Base-by-base conservation (phyloP, 2,329 filamentous ascomycete genomes). In the Aspergillus neoniger region DNA sequence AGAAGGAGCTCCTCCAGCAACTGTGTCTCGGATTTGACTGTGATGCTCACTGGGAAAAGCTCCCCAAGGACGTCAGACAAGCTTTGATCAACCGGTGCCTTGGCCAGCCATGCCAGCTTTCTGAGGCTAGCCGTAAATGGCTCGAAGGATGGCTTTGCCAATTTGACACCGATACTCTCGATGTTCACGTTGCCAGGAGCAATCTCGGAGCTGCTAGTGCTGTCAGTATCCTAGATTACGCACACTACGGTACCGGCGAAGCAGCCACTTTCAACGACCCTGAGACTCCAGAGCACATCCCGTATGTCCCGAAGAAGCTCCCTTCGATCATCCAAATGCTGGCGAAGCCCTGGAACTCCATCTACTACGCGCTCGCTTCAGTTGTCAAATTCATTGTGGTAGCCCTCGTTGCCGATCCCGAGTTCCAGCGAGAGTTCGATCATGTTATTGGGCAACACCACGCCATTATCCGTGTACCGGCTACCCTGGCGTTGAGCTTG, bases 371-470 rank as follows among this genome's bases (percentile, higher is more conserved):
- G 3, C 43, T 80, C 1, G 79, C 80, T 1, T 70, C 75, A 2
- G 72, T 76, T 57, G 70, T 81, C 61, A 84, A 84, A 56, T 83
- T 83, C 64, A 71, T 81, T 36, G 71, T 82, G 7, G 76, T 83
- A 47, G 80, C 82, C 10, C 72, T 82, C 19, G 77, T 84, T 63
- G 82, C 82, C 2, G 82, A 84, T 64, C 77, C 80, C 0, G 82
- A 84, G 63, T 82, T 80, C 61, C 79, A 83, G 63, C 73, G 81
- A 61, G 82, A 84, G 57, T 73, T 84, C 49, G 75, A 80, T 59
- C 79, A 80, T 66, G 76, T 79, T 52, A 73, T 81, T 55, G 68
- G 70, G 48, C 55, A 65, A 19, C 74, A 76, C 23, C 74, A 75
- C 12, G 63, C 62, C 3, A 50, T 77, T 21, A 51, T 81, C 10